Conservation (phyloP, 73 alveolate genomes). For the Stentor coeruleus region DNA sequence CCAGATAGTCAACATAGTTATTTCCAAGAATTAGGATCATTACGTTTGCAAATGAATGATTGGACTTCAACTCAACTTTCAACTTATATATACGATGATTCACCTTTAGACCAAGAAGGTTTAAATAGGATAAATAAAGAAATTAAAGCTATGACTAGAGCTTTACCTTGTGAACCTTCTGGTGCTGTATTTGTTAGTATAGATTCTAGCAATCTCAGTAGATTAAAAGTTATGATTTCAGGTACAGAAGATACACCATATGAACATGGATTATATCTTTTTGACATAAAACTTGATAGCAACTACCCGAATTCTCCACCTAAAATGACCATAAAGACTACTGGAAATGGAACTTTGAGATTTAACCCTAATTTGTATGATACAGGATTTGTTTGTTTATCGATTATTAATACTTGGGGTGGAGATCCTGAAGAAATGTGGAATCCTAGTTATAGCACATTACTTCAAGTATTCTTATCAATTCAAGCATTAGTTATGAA, state of each 20-base stretch:
- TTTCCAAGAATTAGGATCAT: neutral
- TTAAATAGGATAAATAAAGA: neutral
- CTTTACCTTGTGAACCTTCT: neutral
- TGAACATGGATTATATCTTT: conserved; percentile 62
- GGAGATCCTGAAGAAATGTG: too few relatives aligned
- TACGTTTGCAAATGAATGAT: neutral
- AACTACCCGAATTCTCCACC: conserved; percentile 65
- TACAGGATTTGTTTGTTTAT: conserved; percentile 63
- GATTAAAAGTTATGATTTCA: conserved; percentile 50
- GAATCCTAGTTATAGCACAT: conserved; percentile 50
- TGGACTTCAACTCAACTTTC: neutral
- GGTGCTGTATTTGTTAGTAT: conserved; percentile 53
- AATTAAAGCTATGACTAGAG: too few relatives aligned
- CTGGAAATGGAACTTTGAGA: conserved; percentile 63
- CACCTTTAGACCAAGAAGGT: neutral
- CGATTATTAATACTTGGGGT: conserved; percentile 66
- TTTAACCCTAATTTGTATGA: conserved; percentile 65
- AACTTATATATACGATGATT: neutral
- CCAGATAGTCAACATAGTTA: neutral
- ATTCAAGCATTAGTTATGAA: conserved; percentile 66
- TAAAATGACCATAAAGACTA: conserved; percentile 44
- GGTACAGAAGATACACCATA: conserved; percentile 77
- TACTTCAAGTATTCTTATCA: conserved; percentile 49
- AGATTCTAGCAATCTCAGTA: conserved; percentile 51
- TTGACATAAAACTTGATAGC: conserved; percentile 49